Evolutionary conservation across 2,329 filamentous ascomycete species (phyloP).

Genomic region (Paraphaeosphaeria sporulosa): DNA sequence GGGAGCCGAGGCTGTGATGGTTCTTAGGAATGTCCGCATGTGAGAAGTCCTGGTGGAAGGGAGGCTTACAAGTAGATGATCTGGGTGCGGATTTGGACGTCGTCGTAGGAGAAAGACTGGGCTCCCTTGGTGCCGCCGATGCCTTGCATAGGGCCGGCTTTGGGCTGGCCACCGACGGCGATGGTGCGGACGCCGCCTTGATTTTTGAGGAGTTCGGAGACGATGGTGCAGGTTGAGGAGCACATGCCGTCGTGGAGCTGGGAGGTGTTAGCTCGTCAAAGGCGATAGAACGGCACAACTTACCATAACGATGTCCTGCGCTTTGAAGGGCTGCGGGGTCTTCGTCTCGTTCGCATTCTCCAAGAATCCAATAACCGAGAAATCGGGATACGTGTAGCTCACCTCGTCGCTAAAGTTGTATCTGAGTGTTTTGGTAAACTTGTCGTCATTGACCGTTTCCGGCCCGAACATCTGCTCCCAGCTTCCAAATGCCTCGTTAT

Average conservation of each 20-base stretch:
- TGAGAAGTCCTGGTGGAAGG: not conserved
- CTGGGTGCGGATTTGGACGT: conserved; percentile 41
- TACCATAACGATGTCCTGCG: conserved; percentile 51
- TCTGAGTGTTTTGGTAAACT: conserved; percentile 46
- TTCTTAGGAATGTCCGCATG: not conserved
- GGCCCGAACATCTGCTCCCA: conserved; percentile 51
- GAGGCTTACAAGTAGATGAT: conserved; percentile 35
- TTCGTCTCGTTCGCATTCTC: conserved; percentile 38
- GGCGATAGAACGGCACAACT: not conserved
- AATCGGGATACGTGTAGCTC: conserved; percentile 38
- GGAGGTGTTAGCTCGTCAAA: conserved; percentile 2
- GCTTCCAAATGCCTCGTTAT: conserved; percentile 38
- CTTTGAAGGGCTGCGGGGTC: conserved; percentile 46
- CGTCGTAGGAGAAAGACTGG: conserved; percentile 45
- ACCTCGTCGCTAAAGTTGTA: conserved; percentile 47
- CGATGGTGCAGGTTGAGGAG: conserved; percentile 56
- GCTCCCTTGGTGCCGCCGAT: conserved; percentile 56
- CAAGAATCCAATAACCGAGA: conserved; percentile 41
- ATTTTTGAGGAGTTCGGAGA: conserved; percentile 55
- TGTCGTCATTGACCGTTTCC: conserved; percentile 37
- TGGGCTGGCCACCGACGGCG: conserved; percentile 53
- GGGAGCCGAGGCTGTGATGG: conserved; percentile 33
- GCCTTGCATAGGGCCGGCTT: conserved; percentile 52
- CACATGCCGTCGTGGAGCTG: conserved; percentile 55
- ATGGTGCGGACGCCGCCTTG: conserved; percentile 54